Percentiles rank a stretch among this genome's conserved stretches.
These are phyloP conservation scores for Groenewaldozyma tartarivorans DNA, from an alignment of 805 yeast genomes.

Conservation along the genomic window DNA sequence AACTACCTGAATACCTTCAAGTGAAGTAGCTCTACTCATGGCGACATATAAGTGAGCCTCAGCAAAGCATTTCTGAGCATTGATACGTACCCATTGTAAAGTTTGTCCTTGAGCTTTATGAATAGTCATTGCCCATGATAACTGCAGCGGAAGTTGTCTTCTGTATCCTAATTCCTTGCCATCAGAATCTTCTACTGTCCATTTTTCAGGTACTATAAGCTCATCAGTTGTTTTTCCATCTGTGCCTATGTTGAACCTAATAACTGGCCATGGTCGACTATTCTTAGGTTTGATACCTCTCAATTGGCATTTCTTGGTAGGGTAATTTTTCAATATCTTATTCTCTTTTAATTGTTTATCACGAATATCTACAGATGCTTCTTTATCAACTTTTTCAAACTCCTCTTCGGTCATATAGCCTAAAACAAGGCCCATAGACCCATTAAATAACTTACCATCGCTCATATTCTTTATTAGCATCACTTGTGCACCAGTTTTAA, in stretches of 20 bases:
- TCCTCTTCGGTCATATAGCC: slow-evolving; percentile 33
- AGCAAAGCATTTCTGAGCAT: slow-evolving; percentile 61
- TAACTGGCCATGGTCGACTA: neutral
- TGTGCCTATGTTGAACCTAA: neutral
- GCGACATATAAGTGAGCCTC: slow-evolving; percentile 97
- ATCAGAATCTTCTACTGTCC: neutral
- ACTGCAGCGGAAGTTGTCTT: slow-evolving; percentile 69
- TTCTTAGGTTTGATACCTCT: neutral
- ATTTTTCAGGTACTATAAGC: neutral
- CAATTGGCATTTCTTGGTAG: neutral
- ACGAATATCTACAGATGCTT: neutral
- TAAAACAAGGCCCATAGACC: slow-evolving; percentile 70
- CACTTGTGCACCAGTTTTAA: slow-evolving; percentile 85
- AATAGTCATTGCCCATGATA: slow-evolving; percentile 93
- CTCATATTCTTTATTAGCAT: slow-evolving; percentile 65
- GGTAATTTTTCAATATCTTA: too few relatives aligned
- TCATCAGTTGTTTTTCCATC: neutral
- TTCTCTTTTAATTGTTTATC: neutral
- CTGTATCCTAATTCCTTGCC: slow-evolving; percentile 34
- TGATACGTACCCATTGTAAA: slow-evolving; percentile 41
- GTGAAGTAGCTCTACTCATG: slow-evolving; percentile 75
- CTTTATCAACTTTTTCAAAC: neutral
- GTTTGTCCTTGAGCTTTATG: slow-evolving; percentile 97
- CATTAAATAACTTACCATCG: slow-evolving; percentile 55
- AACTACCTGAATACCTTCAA: slow-evolving; percentile 70